Evolutionary conservation across 495 filamentous ascomycete species (phyloP).

Genomic region (Apiosordaria backusii): DNA sequence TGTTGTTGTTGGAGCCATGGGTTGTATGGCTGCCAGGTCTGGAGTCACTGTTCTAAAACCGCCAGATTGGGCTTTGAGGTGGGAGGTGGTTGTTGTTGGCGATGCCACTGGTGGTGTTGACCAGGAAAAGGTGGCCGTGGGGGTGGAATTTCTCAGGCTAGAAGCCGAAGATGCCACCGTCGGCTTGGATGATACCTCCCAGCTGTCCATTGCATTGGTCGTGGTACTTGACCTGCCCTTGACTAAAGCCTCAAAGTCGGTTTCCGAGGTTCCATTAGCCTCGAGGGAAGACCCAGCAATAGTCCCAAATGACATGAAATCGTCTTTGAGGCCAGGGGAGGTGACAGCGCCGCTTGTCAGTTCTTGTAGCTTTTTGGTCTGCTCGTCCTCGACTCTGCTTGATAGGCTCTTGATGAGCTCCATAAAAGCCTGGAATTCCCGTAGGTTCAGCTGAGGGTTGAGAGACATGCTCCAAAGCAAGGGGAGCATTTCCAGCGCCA

Average conservation of each 20-base stretch:
- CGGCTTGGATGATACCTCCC: conserved; percentile 36
- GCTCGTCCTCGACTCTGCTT: conserved; percentile 76
- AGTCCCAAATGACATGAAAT: conserved; percentile 59
- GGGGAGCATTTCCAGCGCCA: conserved; percentile 86
- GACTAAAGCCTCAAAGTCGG: conserved; percentile 83
- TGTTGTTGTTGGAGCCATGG: conserved; percentile 49
- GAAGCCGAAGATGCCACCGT: conserved; percentile 24
- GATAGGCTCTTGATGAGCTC: conserved; percentile 77
- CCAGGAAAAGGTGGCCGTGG: conserved; percentile 56
- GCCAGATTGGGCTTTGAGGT: conserved; percentile 40
- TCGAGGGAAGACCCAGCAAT: conserved; percentile 47
- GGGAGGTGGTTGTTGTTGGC: conserved; percentile 21
- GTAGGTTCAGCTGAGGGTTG: conserved; percentile 79
- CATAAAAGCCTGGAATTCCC: conserved; percentile 89
- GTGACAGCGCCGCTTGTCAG: conserved; percentile 52
- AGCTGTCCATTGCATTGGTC: conserved; percentile 40
- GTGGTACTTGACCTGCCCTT: conserved; percentile 52
- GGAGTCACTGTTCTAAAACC: conserved; percentile 54
- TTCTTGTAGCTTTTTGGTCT: conserved; percentile 81
- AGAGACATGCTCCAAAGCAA: conserved; percentile 89
- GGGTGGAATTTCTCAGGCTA: conserved; percentile 23
- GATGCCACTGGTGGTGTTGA: conserved; percentile 42
- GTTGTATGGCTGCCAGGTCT: conserved; percentile 46
- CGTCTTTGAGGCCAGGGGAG: conserved; percentile 40
- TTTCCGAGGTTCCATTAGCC: conserved; percentile 53